These are phyloP conservation scores for Xylaria sp. DNA, from an alignment of 2,329 filamentous ascomycete species.

Conservation along the genomic window DNA sequence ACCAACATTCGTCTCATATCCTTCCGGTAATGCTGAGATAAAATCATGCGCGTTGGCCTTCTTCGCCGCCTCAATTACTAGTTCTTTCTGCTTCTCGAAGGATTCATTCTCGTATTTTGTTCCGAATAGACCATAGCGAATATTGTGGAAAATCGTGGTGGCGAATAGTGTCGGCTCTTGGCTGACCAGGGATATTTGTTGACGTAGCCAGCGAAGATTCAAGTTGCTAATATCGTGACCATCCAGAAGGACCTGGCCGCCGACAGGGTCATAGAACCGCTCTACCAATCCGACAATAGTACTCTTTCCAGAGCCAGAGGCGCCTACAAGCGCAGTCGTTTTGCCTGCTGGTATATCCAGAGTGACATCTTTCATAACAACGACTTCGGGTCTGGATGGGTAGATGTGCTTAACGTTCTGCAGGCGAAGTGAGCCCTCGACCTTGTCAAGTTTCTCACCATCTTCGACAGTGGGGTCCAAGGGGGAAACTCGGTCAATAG, in stretches of 20 bases:
- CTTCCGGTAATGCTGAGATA: constrained; percentile 81
- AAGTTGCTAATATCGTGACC: constrained; percentile 82
- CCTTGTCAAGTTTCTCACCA: constrained; percentile 77
- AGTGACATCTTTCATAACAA: constrained; percentile 85
- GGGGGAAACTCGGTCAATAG: constrained; percentile 88
- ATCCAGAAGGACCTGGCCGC: constrained; percentile 82
- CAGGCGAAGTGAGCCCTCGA: constrained; percentile 83
- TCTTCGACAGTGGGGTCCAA: constrained; percentile 78
- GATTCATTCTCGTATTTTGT: constrained; percentile 77
- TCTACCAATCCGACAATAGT: constrained; percentile 94
- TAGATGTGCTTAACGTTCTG: constrained; percentile 91
- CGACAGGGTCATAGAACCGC: constrained; percentile 91
- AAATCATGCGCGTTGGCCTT: constrained; percentile 97
- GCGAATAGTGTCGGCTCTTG: constrained; percentile 94
- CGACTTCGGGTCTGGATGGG: constrained; percentile 89
- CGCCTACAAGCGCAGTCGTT: constrained; percentile 91
- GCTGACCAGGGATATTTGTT: constrained; percentile 91
- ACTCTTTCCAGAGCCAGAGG: constrained; percentile 93
- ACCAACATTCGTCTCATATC: constrained; percentile 94
- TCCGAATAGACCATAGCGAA: constrained; percentile 89
- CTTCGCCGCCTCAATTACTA: constrained; percentile 83
- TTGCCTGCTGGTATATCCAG: constrained; percentile 87
- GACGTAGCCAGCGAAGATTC: constrained; percentile 90
- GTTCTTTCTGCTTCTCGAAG: constrained; percentile 74
- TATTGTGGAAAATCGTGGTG: constrained; percentile 89